A percentile compares a stretch with the other conserved stretches of the same genome.
phyloP scores from a whole-genome alignment of 202 grass and related monocot genomes.

The Dendrocalamus latiflorus region DNA sequence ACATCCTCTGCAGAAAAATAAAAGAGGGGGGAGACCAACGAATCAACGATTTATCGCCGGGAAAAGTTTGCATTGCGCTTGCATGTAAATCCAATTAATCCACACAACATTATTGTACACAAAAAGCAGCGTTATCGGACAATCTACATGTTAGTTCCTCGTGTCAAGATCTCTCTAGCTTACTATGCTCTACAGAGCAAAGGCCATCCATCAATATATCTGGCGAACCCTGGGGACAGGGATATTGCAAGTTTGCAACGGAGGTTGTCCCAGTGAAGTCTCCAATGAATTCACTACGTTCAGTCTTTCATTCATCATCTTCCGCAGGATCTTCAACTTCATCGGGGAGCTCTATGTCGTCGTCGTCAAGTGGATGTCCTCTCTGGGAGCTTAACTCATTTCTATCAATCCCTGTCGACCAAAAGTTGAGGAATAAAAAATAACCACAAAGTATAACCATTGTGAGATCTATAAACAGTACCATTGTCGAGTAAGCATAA shows the following conservation, averaged over 20 bases:
- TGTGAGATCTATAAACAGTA: not conserved
- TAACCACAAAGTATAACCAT: not conserved
- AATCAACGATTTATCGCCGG: not conserved
- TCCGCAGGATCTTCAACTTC: conserved; percentile 35
- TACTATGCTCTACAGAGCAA: not conserved
- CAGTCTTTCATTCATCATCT: conserved; percentile 18
- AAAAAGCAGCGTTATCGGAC: not conserved
- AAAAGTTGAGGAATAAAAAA: not conserved
- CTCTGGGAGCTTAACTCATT: conserved; percentile 26
- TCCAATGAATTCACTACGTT: not conserved
- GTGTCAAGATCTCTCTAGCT: not conserved
- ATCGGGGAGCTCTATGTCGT: conserved; percentile 41
- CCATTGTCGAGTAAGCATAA: not conserved
- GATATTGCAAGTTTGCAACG: not conserved
- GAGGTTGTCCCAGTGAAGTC: not conserved
- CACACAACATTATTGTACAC: not conserved
- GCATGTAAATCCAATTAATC: not conserved
- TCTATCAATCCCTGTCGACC: conserved; percentile 2
- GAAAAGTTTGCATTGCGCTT: not conserved
- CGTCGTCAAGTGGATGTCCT: conserved; percentile 3
- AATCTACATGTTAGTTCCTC: conserved; percentile 21
- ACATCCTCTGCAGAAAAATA: not conserved
- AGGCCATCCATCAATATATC: not conserved
- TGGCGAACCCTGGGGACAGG: not conserved
- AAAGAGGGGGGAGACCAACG: not conserved